phyloP scores from a whole-genome alignment of 2,329 filamentous ascomycete genomes.

The Pseudogymnoascus verrucosus region DNA sequence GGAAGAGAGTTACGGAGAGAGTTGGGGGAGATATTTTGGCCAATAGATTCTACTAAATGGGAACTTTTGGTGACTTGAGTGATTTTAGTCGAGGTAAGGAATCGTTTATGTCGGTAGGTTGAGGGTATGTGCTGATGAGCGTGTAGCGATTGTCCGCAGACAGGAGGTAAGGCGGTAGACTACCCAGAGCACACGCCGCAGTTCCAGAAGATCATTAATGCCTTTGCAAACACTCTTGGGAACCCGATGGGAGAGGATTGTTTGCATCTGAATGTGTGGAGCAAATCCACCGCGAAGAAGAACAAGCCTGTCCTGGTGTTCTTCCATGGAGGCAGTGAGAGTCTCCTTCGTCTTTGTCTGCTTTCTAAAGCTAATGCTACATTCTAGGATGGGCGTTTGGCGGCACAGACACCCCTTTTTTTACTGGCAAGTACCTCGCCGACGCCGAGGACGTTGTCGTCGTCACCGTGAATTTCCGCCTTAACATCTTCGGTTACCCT shows the following conservation, averaged over 20 bases:
- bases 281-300: background rate
- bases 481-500: conserved; percentile 8
- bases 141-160: background rate
- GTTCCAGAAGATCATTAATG: background rate
- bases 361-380: background rate
- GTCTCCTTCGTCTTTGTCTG: background rate
- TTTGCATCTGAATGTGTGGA: conserved; percentile 10
- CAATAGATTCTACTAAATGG: background rate
- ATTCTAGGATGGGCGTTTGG: background rate
- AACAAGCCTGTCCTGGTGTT: conserved; percentile 1
- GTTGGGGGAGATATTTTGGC: background rate
- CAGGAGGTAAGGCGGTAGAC: background rate
- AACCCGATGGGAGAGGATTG: conserved; percentile 11
- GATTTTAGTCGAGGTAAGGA: background rate
- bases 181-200: conserved; percentile 5
- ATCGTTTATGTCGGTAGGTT: background rate
- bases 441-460: conserved; percentile 16
- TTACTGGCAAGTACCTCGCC: conserved; percentile 13
- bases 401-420: background rate
- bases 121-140: background rate
- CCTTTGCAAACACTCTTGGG: background rate
- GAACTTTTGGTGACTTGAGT: background rate
- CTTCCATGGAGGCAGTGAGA: background rate
- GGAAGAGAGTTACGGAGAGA: background rate
- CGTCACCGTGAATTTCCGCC: conserved; percentile 17